Base-by-base conservation (phyloP, 345 rosid genomes). In the Punica granatum region DNA sequence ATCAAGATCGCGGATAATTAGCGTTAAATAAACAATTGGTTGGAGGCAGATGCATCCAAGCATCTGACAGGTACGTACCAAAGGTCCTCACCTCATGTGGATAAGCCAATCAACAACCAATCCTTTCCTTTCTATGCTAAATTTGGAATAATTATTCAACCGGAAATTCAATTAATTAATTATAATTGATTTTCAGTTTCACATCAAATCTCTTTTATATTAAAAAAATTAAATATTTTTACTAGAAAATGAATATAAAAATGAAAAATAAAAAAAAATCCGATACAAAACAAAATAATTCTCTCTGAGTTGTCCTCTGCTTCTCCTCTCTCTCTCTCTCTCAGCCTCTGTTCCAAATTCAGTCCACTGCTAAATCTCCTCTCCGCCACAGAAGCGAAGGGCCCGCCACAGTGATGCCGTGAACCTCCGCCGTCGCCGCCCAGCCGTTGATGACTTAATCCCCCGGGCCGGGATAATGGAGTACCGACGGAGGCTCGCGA, bases 401-500 rank as follows among this genome's bases (percentile, higher is more conserved):
- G 18, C 61, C 61, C 60, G 12, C 32, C 15, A 60, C 18, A 11
- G 13, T 23, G 3, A 25, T 37, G 15, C 13, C 54, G 30, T 58
- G 35, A 32, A 33, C 44, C 60, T 41, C 63, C 70, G 42, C 32
- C 51, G 49, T n/a, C 35, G 25, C 53, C 15, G 36, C 70, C 23
- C 63, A 3, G 48, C 33, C 28, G 21, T 60, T 36, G 51, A 23
- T 49, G 44, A 58, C 23, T 21, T 37, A 42, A 23, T 37, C 28
- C 36, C 16, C 41, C 26, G 60, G 34, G 0, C 13, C 11, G 5
- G 32, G 35, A 34, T 15, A 0, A 67, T 33, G 69, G 87, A 86
- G 89, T 88, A 81, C 70, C 64, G 80, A 21, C 82, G 89, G 74
- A 85, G 98, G 73, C 86, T 92, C 67, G 81, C 88, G 67, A 70